Percentiles rank a stretch among this genome's conserved stretches.
Evolutionary conservation across 257 asterid species (phyloP).

Genomic region (Solanum clarkiae): DNA sequence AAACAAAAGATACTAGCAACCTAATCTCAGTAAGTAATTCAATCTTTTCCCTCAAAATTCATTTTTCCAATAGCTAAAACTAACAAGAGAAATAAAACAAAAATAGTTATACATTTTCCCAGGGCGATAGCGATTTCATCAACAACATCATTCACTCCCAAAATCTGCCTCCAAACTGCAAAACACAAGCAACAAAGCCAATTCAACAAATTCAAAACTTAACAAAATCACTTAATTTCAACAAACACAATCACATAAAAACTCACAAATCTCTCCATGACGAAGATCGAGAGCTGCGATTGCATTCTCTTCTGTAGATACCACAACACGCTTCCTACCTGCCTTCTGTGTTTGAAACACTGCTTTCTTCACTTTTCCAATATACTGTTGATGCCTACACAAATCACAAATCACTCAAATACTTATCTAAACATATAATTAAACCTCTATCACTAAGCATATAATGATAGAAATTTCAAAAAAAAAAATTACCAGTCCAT

Average conservation of each 20-base stretch:
- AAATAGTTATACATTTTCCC: slow-evolving; percentile 63
- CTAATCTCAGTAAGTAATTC: neutral
- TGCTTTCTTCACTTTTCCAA: slow-evolving; percentile 95
- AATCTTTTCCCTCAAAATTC: neutral
- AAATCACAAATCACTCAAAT: neutral
- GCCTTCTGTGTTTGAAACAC: slow-evolving; percentile 94
- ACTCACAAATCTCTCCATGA: slow-evolving; percentile 87
- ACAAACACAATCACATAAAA: neutral
- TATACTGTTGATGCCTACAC: slow-evolving; percentile 86
- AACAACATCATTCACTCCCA: slow-evolving; percentile 66
- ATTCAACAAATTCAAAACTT: neutral
- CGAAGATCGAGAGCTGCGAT: slow-evolving; percentile 98
- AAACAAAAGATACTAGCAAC: neutral
- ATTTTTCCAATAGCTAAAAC: neutral
- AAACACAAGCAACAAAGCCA: neutral
- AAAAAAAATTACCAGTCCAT: slow-evolving; percentile 56
- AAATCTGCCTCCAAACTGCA: slow-evolving; percentile 97
- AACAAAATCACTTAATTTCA: neutral
- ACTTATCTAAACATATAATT: neutral
- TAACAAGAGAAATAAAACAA: neutral
- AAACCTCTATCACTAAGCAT: neutral
- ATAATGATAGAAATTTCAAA: neutral
- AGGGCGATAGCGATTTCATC: slow-evolving; percentile 74
- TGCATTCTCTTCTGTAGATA: slow-evolving; percentile 89
- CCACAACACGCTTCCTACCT: slow-evolving; percentile 84